Base-by-base conservation (phyloP, 2,329 filamentous ascomycete genomes). In the Cladosporium phlei region DNA sequence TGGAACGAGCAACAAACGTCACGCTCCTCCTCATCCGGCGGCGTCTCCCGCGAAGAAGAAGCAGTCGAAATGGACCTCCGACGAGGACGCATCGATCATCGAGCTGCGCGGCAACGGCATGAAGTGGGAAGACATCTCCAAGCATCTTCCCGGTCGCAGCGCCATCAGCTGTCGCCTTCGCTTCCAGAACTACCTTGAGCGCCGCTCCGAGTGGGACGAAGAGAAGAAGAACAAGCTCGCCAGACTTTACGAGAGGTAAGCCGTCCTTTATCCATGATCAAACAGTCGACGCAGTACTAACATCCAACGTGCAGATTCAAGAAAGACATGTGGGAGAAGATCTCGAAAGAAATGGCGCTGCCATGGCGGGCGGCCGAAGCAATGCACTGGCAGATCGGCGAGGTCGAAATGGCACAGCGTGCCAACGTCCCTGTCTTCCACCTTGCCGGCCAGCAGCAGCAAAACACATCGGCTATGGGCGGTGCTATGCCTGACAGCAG, bases 41-140 rank as follows among this genome's bases (percentile, higher is more conserved):
- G 73, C 73, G 57, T 85, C 83, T 28, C 88, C 87, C 16, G 86
- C 88, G 25, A 95, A 93, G 73, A 94, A 91, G 70, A 94, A 91
- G 70, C 89, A 96, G 67, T 95, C 88, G 63, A 97, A 97, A 69
- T 97, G 93, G 93, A 94, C 88, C 4, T 76, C 85, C 1, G 88
- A 96, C 52, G 91, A 97, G 66, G 89, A 97, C 67, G 81, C 86
- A n/a, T 73, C 93, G 38, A 95, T 95, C 58, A 95, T 96, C 59
- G 87, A 94, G 66, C 78, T 97, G 52, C 82, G 91, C 48, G 88
- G 88, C 28, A 83, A 83, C 58, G 87, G 88, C 7, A 95, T 96
- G 88, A 97, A 97, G 65, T 97, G 91, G 93, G 91, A 97, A 64
- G 91, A 97, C 67, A 96, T 97, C 59, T 94, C 88, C 52, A 94